A percentile compares a stretch with the other conserved stretches of the same genome.
Conservation (phyloP, 371 early-diverging fungal species). For the Circinella minor region DNA sequence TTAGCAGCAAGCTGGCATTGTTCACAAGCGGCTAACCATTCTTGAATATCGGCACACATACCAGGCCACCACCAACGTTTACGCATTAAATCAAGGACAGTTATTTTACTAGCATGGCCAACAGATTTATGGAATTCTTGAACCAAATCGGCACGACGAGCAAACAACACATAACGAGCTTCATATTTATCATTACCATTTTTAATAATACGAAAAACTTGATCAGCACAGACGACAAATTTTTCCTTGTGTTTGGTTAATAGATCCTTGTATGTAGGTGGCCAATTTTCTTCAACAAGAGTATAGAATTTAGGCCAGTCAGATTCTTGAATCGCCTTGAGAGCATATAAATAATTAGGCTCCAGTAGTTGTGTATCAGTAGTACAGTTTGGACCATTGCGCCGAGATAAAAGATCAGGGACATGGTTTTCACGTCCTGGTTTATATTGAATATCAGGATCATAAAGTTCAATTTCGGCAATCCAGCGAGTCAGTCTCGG, state of each 20-base stretch:
- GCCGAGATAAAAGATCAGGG: slow-evolving; percentile 21
- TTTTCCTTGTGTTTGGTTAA: slow-evolving; percentile 4
- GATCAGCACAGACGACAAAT: neutral
- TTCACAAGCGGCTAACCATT: slow-evolving; percentile 14
- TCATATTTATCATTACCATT: neutral
- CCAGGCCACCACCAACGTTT: slow-evolving; percentile 31
- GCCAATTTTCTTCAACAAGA: slow-evolving; percentile 7
- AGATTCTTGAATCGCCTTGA: neutral
- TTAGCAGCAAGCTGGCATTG: slow-evolving; percentile 22
- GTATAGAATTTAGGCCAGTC: slow-evolving; percentile 29
- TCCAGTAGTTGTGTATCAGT: slow-evolving; percentile 8
- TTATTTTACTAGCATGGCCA: slow-evolving; percentile 20
- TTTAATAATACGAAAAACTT: slow-evolving; percentile 8
- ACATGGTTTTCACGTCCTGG: slow-evolving; percentile 21
- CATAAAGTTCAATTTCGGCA: slow-evolving; percentile 32
- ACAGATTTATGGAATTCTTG: slow-evolving; percentile 18
- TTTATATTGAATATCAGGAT: slow-evolving; percentile 33
- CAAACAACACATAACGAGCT: slow-evolving; percentile 12
- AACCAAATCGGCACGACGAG: slow-evolving; percentile 17
- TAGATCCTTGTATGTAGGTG: neutral
- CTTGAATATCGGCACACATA: slow-evolving; percentile 18
- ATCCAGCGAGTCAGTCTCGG: slow-evolving; percentile 32
- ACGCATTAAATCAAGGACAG: slow-evolving; percentile 14
- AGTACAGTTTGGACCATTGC: slow-evolving; percentile 10
- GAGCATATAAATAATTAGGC: slow-evolving; percentile 25